Conservation (phyloP, 2,329 filamentous ascomycete species). For the Cercospora beticola region DNA sequence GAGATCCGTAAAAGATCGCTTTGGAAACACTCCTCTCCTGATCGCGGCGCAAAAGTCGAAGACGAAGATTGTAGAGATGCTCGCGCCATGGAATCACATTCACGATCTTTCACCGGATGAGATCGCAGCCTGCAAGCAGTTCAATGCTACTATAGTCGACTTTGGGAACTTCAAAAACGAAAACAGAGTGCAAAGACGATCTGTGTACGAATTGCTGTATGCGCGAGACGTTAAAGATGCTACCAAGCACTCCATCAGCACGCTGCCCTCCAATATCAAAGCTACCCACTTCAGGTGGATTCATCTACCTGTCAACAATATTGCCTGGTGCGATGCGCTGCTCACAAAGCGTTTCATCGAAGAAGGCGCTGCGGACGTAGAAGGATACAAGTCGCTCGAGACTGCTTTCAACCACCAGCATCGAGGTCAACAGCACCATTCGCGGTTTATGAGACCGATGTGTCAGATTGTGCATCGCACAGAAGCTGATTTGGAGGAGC, state of each 20-base stretch:
- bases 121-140: slow-evolving; percentile 25
- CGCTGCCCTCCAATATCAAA: slow-evolving; percentile 44
- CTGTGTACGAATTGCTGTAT: slow-evolving; percentile 29
- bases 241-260: slow-evolving; percentile 28
- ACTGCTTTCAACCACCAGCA: slow-evolving; percentile 63
- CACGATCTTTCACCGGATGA: slow-evolving; percentile 25
- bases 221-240: slow-evolving; percentile 21
- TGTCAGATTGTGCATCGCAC: slow-evolving; percentile 39
- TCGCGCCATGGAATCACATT: slow-evolving; percentile 44
- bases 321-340: slow-evolving; percentile 63
- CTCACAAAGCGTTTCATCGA: slow-evolving; percentile 66
- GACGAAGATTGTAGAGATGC: slow-evolving; percentile 43
- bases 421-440: slow-evolving; percentile 58
- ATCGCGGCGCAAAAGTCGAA: slow-evolving; percentile 43
- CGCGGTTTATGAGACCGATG: slow-evolving; percentile 62
- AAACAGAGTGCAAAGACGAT: slow-evolving; percentile 28
- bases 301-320: slow-evolving; percentile 51
- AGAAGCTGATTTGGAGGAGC: slow-evolving; percentile 18
- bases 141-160: slow-evolving; percentile 28
- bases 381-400: slow-evolving; percentile 63
- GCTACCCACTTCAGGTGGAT: slow-evolving; percentile 48
- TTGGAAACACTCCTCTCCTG: slow-evolving; percentile 47
- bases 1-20: slow-evolving; percentile 42
- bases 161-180: slow-evolving; percentile 31
- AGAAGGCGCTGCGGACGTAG: slow-evolving; percentile 60